Evolutionary conservation across 345 rosid species (phyloP).

Genomic region (Rhodomyrtus tomentosa): DNA sequence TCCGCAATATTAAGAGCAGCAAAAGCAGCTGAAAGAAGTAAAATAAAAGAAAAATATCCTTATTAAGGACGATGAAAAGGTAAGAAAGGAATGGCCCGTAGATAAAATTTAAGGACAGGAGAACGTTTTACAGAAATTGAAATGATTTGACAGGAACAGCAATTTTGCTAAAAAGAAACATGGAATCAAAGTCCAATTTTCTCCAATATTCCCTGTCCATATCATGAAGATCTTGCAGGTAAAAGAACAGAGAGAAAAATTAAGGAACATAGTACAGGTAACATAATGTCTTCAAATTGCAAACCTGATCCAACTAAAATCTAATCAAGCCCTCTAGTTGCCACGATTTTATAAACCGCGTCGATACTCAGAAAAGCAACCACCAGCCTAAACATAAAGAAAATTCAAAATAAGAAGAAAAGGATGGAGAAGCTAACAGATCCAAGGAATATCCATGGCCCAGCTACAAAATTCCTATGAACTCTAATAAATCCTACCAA

Average conservation of each 20-base stretch:
- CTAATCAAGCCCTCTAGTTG: not conserved
- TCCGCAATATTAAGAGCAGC: conserved; percentile 76
- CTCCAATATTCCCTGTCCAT: not conserved
- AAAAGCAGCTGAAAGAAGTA: conserved; percentile 57
- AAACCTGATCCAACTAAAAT: not conserved
- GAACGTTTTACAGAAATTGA: not conserved
- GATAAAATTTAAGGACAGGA: not conserved
- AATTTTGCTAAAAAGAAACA: not conserved
- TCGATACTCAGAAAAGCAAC: not conserved
- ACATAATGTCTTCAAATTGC: not conserved
- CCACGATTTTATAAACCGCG: no score
- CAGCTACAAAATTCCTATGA: not conserved
- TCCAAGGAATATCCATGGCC: not conserved
- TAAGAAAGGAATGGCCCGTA: not conserved
- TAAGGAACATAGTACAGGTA: not conserved
- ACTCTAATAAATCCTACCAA: not conserved
- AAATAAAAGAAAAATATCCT: not conserved
- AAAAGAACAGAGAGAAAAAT: not conserved
- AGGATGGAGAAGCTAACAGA: not conserved
- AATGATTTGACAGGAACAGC: not conserved
- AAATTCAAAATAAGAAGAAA: not conserved
- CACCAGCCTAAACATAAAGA: not conserved
- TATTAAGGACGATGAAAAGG: not conserved
- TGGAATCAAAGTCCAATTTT: not conserved
- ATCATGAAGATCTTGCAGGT: not conserved